These are phyloP conservation scores for Achlya hypogyna DNA, from an alignment of 352 stramenopile species.

Conservation along the genomic window DNA sequence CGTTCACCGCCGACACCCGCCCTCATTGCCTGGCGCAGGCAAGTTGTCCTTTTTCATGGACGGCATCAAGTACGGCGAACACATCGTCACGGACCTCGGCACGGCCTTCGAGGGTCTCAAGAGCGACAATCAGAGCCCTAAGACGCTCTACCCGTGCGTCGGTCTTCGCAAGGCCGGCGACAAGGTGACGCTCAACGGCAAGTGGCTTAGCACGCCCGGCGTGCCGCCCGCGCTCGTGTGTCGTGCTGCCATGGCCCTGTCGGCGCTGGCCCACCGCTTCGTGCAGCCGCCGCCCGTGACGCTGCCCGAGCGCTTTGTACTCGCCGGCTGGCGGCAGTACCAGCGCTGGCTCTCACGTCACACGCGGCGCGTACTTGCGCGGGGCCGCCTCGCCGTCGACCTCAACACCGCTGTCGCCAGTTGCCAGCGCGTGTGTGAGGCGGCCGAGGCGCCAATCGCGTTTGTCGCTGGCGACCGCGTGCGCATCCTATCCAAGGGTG, in stretches of 20 bases:
- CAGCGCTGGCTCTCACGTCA: conserved; percentile 76
- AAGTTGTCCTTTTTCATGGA: conserved; percentile 98
- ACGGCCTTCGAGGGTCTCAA: conserved; percentile 95
- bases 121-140: conserved; percentile 53
- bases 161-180: conserved; percentile 93
- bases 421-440: conserved; percentile 84
- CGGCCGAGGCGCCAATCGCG: conserved; percentile 77
- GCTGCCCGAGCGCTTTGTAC: conserved; percentile 48
- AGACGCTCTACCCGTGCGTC: conserved; percentile 94
- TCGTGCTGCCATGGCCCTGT: conserved; percentile 83
- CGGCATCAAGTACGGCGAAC: conserved; percentile 98
- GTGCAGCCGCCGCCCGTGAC: conserved; percentile 40
- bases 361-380: conserved; percentile 69
- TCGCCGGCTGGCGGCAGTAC: conserved; percentile 75
- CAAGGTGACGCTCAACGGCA: conserved; percentile 91
- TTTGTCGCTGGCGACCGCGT: conserved; percentile 93
- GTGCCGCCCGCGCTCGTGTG: conserved; percentile 62
- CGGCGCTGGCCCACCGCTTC: conserved; percentile 81
- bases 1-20: neutral
- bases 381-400: conserved; percentile 86
- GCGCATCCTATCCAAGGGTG: conserved; percentile 88
- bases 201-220: conserved; percentile 87
- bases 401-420: conserved; percentile 87
- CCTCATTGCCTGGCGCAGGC: conserved; percentile 36
- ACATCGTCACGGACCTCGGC: conserved; percentile 96